These are phyloP conservation scores for Flaveria ramosissima DNA, from an alignment of 129 eudicot genomes.

Conservation along the genomic window DNA sequence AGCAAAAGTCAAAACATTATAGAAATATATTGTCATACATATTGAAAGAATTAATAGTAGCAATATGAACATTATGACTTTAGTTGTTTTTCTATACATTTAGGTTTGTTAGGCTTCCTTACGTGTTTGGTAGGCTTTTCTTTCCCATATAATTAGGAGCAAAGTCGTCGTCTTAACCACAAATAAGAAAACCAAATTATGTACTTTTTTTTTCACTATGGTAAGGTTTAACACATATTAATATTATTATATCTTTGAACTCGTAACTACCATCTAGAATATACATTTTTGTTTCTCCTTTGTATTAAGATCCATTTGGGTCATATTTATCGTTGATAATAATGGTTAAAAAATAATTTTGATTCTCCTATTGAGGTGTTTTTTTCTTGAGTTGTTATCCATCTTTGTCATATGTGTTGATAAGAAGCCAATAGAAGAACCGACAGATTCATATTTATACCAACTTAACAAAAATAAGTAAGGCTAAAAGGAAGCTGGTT, in stretches of 20 bases:
- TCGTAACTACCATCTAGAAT: not conserved
- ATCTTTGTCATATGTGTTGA: not conserved
- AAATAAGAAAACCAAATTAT: not conserved
- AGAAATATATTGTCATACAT: not conserved
- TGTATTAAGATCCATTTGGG: not conserved
- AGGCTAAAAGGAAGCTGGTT: not conserved
- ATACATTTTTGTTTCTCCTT: not conserved
- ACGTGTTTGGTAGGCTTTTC: not conserved
- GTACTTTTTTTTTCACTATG: not conserved
- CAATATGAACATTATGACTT: not conserved
- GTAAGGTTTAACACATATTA: not conserved
- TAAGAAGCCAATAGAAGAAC: not conserved
- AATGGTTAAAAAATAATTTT: slow-evolving; percentile 6
- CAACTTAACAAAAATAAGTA: not conserved
- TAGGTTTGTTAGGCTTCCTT: not conserved
- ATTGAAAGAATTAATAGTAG: not conserved
- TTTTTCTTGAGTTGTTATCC: not conserved
- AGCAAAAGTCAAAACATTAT: not conserved
- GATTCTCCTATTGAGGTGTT: not conserved
- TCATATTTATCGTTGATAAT: not conserved
- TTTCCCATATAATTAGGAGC: not conserved
- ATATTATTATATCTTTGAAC: no score
- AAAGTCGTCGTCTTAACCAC: not conserved
- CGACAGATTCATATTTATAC: not conserved
- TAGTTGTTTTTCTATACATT: not conserved